Evolutionary conservation across 768 basidiomycete genomes (phyloP).

Genomic region (Phanerochaete carnosa): DNA sequence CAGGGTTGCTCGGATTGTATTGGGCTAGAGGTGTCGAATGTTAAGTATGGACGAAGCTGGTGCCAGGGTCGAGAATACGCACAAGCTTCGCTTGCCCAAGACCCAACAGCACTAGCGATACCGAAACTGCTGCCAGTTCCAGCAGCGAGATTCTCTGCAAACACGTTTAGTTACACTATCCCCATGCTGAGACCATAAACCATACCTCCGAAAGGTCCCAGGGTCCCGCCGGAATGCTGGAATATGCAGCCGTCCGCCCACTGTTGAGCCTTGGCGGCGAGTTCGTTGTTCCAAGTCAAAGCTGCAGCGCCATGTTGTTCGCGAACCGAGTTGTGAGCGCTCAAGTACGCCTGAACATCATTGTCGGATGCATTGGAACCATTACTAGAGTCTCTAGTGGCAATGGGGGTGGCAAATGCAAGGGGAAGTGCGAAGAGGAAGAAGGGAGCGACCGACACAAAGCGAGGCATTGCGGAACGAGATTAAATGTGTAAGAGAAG

Average conservation of each 20-base stretch:
- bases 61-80: constrained; percentile 27
- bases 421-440: constrained; percentile 22
- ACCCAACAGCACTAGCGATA: constrained; percentile 47
- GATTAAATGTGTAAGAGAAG: no score
- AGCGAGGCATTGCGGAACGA: constrained; percentile 15
- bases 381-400: constrained; percentile 9
- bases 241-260: constrained; percentile 71
- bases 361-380: constrained; percentile 27
- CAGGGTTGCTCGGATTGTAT: constrained; percentile 56
- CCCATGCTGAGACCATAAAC: background rate
- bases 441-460: constrained; percentile 13
- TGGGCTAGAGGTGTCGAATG: constrained; percentile 36
- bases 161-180: background rate
- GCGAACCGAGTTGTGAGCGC: constrained; percentile 60
- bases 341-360: constrained; percentile 53
- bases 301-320: constrained; percentile 58
- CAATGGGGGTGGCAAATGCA: constrained; percentile 12
- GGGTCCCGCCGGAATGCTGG: constrained; percentile 62
- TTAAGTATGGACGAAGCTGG: no score
- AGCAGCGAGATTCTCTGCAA: constrained; percentile 71
- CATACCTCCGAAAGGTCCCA: constrained; percentile 64
- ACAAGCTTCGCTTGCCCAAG: constrained; percentile 70
- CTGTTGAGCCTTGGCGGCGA: constrained; percentile 61
- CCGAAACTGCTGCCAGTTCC: constrained; percentile 55
- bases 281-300: constrained; percentile 59